phyloP scores from a whole-genome alignment of 257 asterid species.

The Capsicum baccatum region DNA sequence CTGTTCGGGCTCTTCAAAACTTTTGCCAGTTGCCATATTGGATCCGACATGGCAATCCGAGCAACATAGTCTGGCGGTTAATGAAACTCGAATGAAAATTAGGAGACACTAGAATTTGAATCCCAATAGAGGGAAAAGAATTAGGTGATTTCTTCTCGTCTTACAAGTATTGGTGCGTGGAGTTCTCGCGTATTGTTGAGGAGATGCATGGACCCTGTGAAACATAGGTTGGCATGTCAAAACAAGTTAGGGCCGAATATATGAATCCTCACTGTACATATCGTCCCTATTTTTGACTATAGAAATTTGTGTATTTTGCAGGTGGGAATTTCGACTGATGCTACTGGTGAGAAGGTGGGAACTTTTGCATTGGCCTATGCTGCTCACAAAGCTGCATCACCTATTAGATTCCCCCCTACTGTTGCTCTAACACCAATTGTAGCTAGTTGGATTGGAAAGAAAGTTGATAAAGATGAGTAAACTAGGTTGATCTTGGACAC shows the following conservation, averaged over 20 bases:
- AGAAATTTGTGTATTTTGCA: conserved; percentile 39
- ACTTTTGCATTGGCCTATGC: conserved; percentile 96
- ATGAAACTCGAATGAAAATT: background rate
- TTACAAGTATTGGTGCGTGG: conserved; percentile 22
- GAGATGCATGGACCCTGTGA: background rate
- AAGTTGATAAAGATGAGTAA: conserved; percentile 67
- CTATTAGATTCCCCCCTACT: conserved; percentile 93
- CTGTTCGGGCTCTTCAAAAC: background rate
- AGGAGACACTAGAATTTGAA: background rate
- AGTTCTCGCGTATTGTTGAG: background rate
- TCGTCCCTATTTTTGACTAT: background rate
- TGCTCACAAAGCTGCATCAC: conserved; percentile 98
- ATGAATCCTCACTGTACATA: background rate
- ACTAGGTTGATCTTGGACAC: background rate
- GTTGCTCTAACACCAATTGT: conserved; percentile 95
- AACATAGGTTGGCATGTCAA: background rate
- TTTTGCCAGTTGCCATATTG: background rate
- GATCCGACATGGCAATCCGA: background rate
- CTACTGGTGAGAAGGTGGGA: conserved; percentile 90
- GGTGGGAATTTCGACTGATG: conserved; percentile 74
- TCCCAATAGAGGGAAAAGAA: background rate
- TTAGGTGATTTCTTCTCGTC: background rate
- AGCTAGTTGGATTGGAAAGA: conserved; percentile 92
- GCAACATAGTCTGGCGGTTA: background rate
- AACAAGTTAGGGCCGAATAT: background rate